phyloP scores from a whole-genome alignment of 1,139 yeast species.

The Blastobotrys proliferans region DNA sequence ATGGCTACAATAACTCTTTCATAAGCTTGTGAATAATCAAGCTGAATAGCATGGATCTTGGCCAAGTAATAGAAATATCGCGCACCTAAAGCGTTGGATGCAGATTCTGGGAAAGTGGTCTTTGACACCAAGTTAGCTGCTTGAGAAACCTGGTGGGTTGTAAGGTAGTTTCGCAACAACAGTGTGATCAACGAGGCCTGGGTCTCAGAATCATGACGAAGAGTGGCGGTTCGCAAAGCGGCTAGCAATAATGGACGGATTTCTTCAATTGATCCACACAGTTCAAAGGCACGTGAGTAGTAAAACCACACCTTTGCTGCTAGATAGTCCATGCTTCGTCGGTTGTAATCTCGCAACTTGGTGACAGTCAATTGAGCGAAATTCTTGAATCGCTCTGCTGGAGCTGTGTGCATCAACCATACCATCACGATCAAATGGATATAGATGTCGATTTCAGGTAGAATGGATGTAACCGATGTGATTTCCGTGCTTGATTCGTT shows the following conservation, averaged over 20 bases:
- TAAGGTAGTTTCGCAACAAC: conserved; percentile 73
- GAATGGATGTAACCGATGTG: conserved; percentile 32
- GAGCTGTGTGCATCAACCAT: conserved; percentile 60
- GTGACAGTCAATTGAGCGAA: conserved; percentile 46
- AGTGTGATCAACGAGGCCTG: conserved; percentile 83
- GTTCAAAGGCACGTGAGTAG: conserved; percentile 74
- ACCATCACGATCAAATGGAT: conserved; percentile 76
- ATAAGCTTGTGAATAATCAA: conserved; percentile 87
- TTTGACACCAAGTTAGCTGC: conserved; percentile 90
- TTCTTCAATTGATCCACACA: conserved; percentile 46
- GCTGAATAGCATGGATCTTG: conserved; percentile 83
- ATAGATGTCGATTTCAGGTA: conserved; percentile 80
- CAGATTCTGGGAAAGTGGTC: conserved; percentile 78
- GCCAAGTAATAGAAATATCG: conserved; percentile 90
- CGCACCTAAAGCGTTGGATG: conserved; percentile 85
- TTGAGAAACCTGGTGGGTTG: conserved; percentile 75
- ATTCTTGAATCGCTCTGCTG: conserved; percentile 35
- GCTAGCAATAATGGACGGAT: conserved; percentile 65
- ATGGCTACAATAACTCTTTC: conserved; percentile 90
- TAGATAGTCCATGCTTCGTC: conserved; percentile 80
- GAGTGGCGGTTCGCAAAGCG: conserved; percentile 81
- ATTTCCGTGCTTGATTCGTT: conserved; percentile 32
- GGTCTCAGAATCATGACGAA: conserved; percentile 90
- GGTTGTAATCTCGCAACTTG: conserved; percentile 61
- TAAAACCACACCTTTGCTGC: conserved; percentile 94